A percentile compares a stretch with the other conserved stretches of the same genome.
Conservation (phyloP, 2,329 filamentous ascomycete genomes). For the Chaetomium globosum region DNA sequence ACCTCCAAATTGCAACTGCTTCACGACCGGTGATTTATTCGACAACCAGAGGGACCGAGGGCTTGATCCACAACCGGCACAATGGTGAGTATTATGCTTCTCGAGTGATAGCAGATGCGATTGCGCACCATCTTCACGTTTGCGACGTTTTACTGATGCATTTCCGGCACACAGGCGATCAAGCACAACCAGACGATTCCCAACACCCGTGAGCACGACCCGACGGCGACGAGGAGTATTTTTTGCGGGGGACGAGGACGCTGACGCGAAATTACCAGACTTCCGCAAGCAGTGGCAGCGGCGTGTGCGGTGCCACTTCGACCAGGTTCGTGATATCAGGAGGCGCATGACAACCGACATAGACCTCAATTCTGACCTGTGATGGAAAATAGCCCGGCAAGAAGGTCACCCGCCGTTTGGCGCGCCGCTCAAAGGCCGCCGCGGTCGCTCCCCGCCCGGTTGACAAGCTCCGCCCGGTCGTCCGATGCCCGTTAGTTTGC, state of each 20-base stretch:
- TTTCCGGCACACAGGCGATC: constrained; percentile 71
- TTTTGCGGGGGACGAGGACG: constrained; percentile 38
- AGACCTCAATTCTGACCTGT: constrained; percentile 43
- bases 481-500: constrained; percentile 74
- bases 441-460: constrained; percentile 93
- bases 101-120: constrained; percentile 32
- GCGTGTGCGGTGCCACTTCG: constrained; percentile 98
- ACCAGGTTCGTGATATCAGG: constrained; percentile 70
- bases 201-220: constrained; percentile 77
- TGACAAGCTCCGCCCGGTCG: constrained; percentile 93
- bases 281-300: constrained; percentile 99
- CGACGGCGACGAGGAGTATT: constrained; percentile 35
- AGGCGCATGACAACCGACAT: constrained; percentile 32
- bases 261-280: constrained; percentile 61
- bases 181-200: constrained; percentile 99
- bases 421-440: constrained; percentile 92
- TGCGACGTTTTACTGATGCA: constrained; percentile 32
- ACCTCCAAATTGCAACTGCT: constrained; percentile 45
- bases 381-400: constrained; percentile 73
- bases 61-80: constrained; percentile 57
- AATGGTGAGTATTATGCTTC: constrained; percentile 50
- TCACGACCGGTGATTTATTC: constrained; percentile 43
- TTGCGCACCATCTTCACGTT: constrained; percentile 31
- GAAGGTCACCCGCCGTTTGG: constrained; percentile 89
- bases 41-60: constrained; percentile 39